Percentiles rank a stretch among this genome's conserved stretches.
phyloP scores from a whole-genome alignment of 1,139 yeast genomes.

The Saccharomyces hybrid region DNA sequence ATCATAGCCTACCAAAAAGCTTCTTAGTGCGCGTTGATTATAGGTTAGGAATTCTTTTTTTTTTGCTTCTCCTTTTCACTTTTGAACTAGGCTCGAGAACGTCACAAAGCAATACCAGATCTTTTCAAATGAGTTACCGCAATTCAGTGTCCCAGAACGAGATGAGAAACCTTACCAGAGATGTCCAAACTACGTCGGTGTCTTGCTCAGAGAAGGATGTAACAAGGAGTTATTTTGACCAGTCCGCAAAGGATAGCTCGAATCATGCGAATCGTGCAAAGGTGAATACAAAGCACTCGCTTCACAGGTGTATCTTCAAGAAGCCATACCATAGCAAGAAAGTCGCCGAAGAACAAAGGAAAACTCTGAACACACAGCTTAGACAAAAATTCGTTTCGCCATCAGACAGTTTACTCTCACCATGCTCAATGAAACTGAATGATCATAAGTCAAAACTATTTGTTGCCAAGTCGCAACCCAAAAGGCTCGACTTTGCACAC shows the following conservation, averaged over 20 bases:
- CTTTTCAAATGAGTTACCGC: neutral
- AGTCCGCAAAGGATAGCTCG: neutral
- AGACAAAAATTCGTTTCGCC: slow-evolving; percentile 43
- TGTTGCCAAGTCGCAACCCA: slow-evolving; percentile 26
- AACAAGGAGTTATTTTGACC: neutral
- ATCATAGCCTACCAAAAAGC: neutral
- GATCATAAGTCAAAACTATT: slow-evolving; percentile 37
- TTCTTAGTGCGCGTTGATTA: neutral
- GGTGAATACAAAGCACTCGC: neutral
- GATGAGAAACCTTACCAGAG: neutral
- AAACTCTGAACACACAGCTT: slow-evolving; percentile 6
- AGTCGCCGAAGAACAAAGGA: slow-evolving; percentile 7
- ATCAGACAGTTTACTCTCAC: slow-evolving; percentile 49
- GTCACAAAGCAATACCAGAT: neutral
- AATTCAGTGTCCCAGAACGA: neutral
- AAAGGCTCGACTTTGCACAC: slow-evolving; percentile 21
- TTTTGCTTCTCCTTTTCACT: neutral
- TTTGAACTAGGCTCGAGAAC: neutral
- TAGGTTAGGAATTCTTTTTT: neutral
- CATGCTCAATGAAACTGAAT: slow-evolving; percentile 48
- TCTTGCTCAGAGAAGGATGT: neutral
- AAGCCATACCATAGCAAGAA: neutral
- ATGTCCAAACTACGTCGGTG: neutral
- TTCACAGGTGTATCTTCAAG: neutral
- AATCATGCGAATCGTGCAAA: neutral